Percentiles rank a stretch among this genome's conserved stretches.
phyloP scores from a whole-genome alignment of 257 asterid species.

The Eustoma russellianum region DNA sequence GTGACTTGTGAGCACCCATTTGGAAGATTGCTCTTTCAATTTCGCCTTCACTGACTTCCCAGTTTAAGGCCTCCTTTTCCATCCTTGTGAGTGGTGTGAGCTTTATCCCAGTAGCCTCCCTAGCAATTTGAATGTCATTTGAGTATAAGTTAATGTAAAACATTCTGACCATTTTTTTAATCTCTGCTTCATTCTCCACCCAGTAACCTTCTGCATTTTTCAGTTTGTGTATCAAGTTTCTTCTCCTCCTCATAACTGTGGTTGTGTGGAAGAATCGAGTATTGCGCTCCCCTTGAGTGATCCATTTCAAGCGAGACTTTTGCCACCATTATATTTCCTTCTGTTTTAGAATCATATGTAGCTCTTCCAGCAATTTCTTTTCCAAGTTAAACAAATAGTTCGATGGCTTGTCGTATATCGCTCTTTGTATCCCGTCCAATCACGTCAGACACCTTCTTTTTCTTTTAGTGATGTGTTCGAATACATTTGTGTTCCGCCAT shows the following conservation, averaged over 20 bases:
- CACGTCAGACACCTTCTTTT: neutral
- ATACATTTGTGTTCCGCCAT: neutral
- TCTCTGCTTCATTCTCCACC: too few relatives aligned
- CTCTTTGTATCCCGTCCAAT: neutral
- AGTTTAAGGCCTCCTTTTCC: neutral
- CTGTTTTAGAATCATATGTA: neutral
- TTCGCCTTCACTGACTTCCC: neutral
- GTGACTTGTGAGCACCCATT: neutral
- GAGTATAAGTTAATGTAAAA: too few relatives aligned
- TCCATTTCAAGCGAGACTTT: neutral
- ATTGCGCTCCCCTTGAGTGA: too few relatives aligned
- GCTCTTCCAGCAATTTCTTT: neutral
- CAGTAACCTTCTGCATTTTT: too few relatives aligned
- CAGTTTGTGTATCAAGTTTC: neutral
- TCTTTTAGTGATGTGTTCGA: neutral
- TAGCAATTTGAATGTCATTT: neutral
- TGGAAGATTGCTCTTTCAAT: neutral
- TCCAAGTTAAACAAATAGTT: neutral
- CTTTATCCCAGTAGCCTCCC: neutral
- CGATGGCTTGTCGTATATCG: neutral
- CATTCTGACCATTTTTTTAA: too few relatives aligned
- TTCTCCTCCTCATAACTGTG: neutral
- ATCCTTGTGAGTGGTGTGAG: neutral
- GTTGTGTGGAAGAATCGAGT: too few relatives aligned
- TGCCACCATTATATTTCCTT: too few relatives aligned